Evolutionary conservation across 306 rosid species (phyloP).

Genomic region (Corylus heterophylla): DNA sequence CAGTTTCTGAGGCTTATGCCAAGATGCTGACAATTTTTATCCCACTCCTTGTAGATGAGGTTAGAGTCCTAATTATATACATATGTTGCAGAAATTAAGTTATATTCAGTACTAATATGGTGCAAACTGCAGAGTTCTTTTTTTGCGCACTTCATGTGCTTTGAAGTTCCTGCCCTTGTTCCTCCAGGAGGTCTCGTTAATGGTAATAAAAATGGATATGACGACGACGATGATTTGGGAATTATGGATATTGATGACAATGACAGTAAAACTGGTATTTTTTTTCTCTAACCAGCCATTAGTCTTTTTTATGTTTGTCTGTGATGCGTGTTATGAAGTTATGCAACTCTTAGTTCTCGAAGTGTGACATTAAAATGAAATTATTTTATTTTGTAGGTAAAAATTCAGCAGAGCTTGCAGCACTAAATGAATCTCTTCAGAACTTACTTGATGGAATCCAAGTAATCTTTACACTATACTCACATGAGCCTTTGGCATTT

Average conservation of each 20-base stretch:
- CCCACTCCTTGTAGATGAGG: constrained; percentile 99
- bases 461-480: constrained; percentile 44
- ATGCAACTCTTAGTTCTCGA: constrained; percentile 25
- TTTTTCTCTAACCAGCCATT: constrained; percentile 11
- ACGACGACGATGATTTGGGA: constrained; percentile 75
- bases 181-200: constrained; percentile 87
- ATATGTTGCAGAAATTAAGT: neutral
- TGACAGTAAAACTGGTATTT: constrained; percentile 52
- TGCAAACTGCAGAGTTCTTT: constrained; percentile 76
- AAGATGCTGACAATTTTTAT: constrained; percentile 85
- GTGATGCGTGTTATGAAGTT: constrained; percentile 12
- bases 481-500: constrained; percentile 19
- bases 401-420: constrained; percentile 65
- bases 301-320: constrained; percentile 6
- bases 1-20: constrained; percentile 89
- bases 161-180: constrained; percentile 77
- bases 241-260: constrained; percentile 79
- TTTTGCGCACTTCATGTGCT: constrained; percentile 92
- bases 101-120: constrained; percentile 21
- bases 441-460: constrained; percentile 95
- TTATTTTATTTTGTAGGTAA: constrained; percentile 45
- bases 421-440: constrained; percentile 82
- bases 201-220: constrained; percentile 49
- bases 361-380: constrained; percentile 6
- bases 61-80: constrained; percentile 32